These are phyloP conservation scores for Trametes coccinea DNA, from an alignment of 768 basidiomycete genomes.

Conservation along the genomic window DNA sequence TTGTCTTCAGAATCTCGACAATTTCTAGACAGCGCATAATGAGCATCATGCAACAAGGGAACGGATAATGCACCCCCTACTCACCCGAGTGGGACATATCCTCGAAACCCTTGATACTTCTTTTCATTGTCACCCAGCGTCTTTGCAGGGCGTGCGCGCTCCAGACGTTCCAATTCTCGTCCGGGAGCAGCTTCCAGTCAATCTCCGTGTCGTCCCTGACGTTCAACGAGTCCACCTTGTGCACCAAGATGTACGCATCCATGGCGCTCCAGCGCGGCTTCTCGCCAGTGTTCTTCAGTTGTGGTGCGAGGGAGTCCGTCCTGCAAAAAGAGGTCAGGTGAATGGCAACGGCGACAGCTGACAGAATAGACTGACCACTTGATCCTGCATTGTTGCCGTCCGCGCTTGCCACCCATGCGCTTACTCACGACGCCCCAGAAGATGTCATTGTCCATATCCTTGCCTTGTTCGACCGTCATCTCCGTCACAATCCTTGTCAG, in stretches of 20 bases:
- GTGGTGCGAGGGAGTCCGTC: conserved; percentile 76
- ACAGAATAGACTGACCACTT: conserved; percentile 60
- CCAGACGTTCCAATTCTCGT: conserved; percentile 81
- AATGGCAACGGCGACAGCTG: neutral
- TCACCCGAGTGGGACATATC: conserved; percentile 79
- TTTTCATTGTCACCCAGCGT: conserved; percentile 81
- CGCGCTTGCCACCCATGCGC: conserved; percentile 73
- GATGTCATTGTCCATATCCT: conserved; percentile 71
- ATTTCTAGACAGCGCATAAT: conserved; percentile 52
- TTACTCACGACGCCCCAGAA: conserved; percentile 82
- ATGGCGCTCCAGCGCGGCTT: conserved; percentile 72
- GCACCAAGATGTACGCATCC: conserved; percentile 79
- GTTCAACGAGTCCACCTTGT: conserved; percentile 74
- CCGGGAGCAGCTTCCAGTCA: conserved; percentile 77
- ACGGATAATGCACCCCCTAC: conserved; percentile 18
- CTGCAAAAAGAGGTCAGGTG: conserved; percentile 36
- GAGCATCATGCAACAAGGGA: neutral
- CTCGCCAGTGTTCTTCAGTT: conserved; percentile 68
- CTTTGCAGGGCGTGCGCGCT: conserved; percentile 79
- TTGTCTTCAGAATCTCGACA: conserved; percentile 75
- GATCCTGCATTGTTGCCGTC: conserved; percentile 82
- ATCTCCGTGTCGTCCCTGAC: conserved; percentile 83
- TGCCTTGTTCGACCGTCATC: conserved; percentile 72
- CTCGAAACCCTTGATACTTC: conserved; percentile 71
- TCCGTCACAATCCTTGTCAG: conserved; percentile 73